Percentiles rank a stretch among this genome's conserved stretches.
phyloP scores from a whole-genome alignment of 257 asterid genomes.

The Ballota nigra region DNA sequence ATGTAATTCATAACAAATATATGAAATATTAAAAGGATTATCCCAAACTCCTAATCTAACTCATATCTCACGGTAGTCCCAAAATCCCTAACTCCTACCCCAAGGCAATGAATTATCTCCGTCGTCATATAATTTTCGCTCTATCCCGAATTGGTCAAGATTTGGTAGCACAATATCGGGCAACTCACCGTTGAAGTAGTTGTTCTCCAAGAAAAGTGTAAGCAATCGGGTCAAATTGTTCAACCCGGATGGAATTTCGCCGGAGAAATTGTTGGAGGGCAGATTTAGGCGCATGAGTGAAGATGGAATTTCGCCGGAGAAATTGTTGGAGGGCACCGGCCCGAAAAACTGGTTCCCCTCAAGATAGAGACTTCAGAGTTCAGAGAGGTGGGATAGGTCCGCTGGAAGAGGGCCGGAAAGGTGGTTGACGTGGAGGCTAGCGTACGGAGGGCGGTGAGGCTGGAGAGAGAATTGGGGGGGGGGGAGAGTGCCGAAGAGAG shows the following conservation, averaged over 20 bases:
- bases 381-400: constrained; percentile 43
- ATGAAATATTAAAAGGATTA: too few species aligned
- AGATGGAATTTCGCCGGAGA: constrained; percentile 34
- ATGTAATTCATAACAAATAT: too few species aligned
- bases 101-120: too few species aligned
- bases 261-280: constrained; percentile 59
- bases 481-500: constrained; percentile 63
- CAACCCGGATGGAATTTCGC: constrained; percentile 45
- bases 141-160: constrained; percentile 68
- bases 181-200: constrained; percentile 48
- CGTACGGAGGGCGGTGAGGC: constrained; percentile 53
- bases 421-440: constrained; percentile 75
- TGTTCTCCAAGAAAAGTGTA: constrained; percentile 59
- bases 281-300: constrained; percentile 55
- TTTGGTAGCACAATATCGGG: constrained; percentile 53
- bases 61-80: too few species aligned
- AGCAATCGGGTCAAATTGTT: constrained; percentile 63
- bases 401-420: constrained; percentile 62
- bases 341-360: constrained; percentile 72
- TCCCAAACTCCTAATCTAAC: too few species aligned
- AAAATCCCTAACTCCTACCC: too few species aligned
- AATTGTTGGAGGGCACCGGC: constrained; percentile 31
- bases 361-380: constrained; percentile 63
- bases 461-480: constrained; percentile 39
- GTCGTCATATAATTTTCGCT: too few species aligned